A percentile compares a stretch with the other conserved stretches of the same genome.
Conservation (phyloP, 2,329 filamentous ascomycete genomes). For the Aulographum hederae region DNA sequence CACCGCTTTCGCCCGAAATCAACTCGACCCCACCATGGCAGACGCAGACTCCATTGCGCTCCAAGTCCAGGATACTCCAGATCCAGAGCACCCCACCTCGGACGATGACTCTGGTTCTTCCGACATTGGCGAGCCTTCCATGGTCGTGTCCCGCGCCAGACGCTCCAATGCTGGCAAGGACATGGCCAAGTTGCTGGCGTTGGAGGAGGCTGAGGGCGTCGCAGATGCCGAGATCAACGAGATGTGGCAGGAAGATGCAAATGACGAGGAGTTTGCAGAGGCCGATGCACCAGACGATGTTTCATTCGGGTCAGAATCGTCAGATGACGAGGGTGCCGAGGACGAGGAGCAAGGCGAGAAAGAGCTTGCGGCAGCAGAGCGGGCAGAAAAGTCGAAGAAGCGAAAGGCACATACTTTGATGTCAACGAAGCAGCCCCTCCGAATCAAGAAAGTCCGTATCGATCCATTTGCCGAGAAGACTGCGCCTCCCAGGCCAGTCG, state of each 20-base stretch:
- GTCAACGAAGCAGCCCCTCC: conserved; percentile 25
- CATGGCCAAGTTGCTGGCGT: conserved; percentile 19
- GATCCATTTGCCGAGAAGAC: conserved; percentile 25
- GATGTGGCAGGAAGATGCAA: conserved; percentile 49
- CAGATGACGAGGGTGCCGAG: conserved; percentile 60
- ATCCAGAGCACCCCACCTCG: too few relatives aligned
- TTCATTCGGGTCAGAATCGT: conserved; percentile 70
- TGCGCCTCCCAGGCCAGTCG: conserved; percentile 16
- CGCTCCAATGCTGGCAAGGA: conserved; percentile 22
- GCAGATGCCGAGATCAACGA: conserved; percentile 22
- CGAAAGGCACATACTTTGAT: conserved; percentile 62
- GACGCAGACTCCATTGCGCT: too few relatives aligned
- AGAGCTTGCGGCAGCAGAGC: conserved; percentile 62
- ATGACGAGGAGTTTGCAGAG: conserved; percentile 34
- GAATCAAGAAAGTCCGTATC: conserved; percentile 68
- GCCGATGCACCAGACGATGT: conserved; percentile 48
- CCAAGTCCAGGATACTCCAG: too few relatives aligned
- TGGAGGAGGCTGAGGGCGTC: conserved; percentile 16
- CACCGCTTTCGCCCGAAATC: too few relatives aligned
- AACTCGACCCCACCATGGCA: too few relatives aligned
- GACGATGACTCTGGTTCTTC: too few relatives aligned
- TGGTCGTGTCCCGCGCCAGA: conserved; percentile 18
- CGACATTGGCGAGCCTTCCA: conserved; percentile 13
- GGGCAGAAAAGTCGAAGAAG: conserved; percentile 54
- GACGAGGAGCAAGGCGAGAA: conserved; percentile 64